Conservation (phyloP, 208 protist species). For the Trypanosoma theileri region DNA sequence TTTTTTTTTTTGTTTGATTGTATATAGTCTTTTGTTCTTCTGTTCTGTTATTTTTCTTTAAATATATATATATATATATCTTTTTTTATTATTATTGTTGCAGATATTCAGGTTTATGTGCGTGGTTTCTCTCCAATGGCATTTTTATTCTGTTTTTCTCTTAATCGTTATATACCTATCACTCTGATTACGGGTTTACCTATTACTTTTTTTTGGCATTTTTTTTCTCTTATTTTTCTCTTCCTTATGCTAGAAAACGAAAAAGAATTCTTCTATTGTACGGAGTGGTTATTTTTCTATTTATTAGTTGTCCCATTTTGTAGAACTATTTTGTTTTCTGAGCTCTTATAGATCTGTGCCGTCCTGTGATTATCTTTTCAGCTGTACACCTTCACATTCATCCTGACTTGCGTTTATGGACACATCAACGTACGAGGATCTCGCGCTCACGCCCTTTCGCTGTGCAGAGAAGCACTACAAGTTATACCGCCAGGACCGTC, state of each 20-base stretch:
- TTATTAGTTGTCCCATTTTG: too few species aligned
- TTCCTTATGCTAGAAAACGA: neutral
- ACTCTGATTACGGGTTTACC: neutral
- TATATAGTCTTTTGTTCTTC: neutral
- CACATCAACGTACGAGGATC: neutral
- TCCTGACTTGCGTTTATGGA: too few species aligned
- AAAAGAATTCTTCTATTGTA: neutral
- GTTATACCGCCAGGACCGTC: constrained; percentile 56
- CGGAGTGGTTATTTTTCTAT: neutral
- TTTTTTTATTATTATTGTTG: too few species aligned
- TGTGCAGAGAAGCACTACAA: constrained; percentile 51
- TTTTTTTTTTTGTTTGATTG: neutral
- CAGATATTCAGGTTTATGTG: too few species aligned
- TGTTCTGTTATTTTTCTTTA: neutral
- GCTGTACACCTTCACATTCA: too few species aligned
- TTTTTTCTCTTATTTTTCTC: neutral
- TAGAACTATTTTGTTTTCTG: too few species aligned
- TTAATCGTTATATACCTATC: constrained; percentile 1
- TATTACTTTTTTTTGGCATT: neutral
- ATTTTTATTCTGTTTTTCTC: constrained; percentile 9
- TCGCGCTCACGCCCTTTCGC: constrained; percentile 25
- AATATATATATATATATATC: too few species aligned
- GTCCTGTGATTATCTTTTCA: too few species aligned
- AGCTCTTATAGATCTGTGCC: too few species aligned
- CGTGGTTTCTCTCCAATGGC: neutral